Evolutionary conservation across 2,329 filamentous ascomycete species (phyloP).

Genomic region (Aureobasidium sp.): DNA sequence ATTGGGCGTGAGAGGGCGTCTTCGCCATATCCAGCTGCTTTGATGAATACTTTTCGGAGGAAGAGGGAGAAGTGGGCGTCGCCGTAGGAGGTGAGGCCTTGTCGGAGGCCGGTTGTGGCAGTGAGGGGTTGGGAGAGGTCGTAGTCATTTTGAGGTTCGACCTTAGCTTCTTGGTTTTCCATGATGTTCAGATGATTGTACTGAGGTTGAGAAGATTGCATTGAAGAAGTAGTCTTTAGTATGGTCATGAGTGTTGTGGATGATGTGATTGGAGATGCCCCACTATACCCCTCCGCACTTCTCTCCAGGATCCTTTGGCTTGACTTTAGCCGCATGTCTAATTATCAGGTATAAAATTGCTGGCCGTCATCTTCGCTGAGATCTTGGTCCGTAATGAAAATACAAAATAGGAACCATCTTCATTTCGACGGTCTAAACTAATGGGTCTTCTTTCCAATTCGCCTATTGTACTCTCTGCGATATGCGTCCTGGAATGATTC

Average conservation of each 20-base stretch:
- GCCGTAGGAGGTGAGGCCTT: constrained; percentile 59
- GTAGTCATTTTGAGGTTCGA: constrained; percentile 38
- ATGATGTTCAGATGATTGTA: neutral
- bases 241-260: neutral
- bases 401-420: too few species aligned
- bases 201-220: neutral
- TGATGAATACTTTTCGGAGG: constrained; percentile 68
- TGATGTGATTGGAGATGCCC: neutral
- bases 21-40: constrained; percentile 64
- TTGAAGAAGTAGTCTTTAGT: neutral
- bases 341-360: neutral
- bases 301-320: neutral
- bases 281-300: constrained; percentile 2
- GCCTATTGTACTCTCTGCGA: too few species aligned
- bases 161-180: neutral
- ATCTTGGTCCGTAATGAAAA: neutral
- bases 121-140: constrained; percentile 47
- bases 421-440: too few species aligned
- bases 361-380: neutral
- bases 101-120: constrained; percentile 47
- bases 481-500: too few species aligned
- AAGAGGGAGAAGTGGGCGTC: constrained; percentile 69
- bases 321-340: too few species aligned
- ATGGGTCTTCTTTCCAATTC: too few species aligned
- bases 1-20: constrained; percentile 62